phyloP scores from a whole-genome alignment of 257 asterid genomes.

The Rubia yunnanensis region DNA sequence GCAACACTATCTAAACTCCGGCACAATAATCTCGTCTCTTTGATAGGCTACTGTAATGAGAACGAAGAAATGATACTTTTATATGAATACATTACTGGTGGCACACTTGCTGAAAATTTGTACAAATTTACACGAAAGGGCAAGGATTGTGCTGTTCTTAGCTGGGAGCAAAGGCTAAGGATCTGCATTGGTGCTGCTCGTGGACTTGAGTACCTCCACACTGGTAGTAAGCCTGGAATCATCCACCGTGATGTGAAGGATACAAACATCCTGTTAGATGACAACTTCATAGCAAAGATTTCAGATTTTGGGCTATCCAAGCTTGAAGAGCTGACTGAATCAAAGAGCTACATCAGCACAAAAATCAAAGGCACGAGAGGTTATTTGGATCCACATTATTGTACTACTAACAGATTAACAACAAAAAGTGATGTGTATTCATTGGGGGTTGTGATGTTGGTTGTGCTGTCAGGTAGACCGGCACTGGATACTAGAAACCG shows the following conservation, averaged over 20 bases:
- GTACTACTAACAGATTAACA: not conserved
- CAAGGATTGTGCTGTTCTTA: not conserved
- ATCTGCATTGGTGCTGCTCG: conserved; percentile 17
- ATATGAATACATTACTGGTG: conserved; percentile 8
- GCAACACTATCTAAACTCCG: conserved; percentile 14
- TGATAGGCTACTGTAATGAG: conserved; percentile 15
- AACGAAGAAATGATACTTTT: conserved; percentile 8
- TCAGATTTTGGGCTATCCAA: conserved; percentile 9
- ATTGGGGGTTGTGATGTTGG: conserved; percentile 9
- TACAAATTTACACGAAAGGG: not conserved
- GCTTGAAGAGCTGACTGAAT: not conserved
- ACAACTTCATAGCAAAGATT: conserved; percentile 3
- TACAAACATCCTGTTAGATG: conserved; percentile 5
- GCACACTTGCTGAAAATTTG: conserved; percentile 14
- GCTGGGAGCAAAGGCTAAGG: conserved; percentile 11
- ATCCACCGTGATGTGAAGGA: conserved; percentile 13
- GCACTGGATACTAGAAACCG: not conserved
- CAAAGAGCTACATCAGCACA: conserved; percentile 5
- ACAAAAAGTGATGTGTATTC: conserved; percentile 12
- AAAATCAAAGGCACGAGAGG: conserved; percentile 3
- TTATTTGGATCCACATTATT: conserved; percentile 6
- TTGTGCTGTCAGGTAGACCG: conserved; percentile 4
- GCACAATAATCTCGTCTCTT: conserved; percentile 16
- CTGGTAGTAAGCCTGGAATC: not conserved
- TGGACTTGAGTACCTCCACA: conserved; percentile 15